Evolutionary conservation across 176 grass and related monocot genomes (phyloP).

Genomic region (Thinopyrum elongatum): DNA sequence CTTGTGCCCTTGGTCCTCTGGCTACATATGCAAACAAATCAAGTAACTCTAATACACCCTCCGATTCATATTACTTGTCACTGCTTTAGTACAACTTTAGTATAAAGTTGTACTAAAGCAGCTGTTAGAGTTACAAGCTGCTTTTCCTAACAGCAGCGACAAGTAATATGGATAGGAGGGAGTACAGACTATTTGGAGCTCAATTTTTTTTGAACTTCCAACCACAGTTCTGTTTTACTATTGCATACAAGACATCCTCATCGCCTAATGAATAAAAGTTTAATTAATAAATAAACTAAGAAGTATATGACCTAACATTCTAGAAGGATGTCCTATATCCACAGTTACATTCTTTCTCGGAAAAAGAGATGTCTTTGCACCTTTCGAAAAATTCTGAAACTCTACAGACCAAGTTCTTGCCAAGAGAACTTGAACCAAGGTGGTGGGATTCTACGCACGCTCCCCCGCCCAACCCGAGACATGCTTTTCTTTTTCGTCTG

Average conservation of each 20-base stretch:
- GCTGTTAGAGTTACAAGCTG: too few species aligned
- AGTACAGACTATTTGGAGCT: neutral
- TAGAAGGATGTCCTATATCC: neutral
- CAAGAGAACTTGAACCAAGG: neutral
- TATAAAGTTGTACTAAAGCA: too few species aligned
- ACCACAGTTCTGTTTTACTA: neutral
- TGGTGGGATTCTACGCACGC: neutral
- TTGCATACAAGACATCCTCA: neutral
- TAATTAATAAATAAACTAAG: neutral
- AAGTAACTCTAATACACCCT: neutral
- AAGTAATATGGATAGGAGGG: too few species aligned
- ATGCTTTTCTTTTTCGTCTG: neutral
- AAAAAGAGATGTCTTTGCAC: too few species aligned
- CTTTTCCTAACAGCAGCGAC: too few species aligned
- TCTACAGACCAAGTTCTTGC: neutral
- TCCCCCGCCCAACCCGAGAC: neutral
- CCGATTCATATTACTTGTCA: too few species aligned
- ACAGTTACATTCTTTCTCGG: too few species aligned
- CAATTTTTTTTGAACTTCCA: neutral
- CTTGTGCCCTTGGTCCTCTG: neutral
- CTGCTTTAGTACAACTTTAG: too few species aligned
- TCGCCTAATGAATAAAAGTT: neutral
- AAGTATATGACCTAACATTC: neutral
- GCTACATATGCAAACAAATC: neutral
- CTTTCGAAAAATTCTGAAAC: neutral